phyloP scores from a whole-genome alignment of 768 basidiomycete species.

The Leccinum obscurum region DNA sequence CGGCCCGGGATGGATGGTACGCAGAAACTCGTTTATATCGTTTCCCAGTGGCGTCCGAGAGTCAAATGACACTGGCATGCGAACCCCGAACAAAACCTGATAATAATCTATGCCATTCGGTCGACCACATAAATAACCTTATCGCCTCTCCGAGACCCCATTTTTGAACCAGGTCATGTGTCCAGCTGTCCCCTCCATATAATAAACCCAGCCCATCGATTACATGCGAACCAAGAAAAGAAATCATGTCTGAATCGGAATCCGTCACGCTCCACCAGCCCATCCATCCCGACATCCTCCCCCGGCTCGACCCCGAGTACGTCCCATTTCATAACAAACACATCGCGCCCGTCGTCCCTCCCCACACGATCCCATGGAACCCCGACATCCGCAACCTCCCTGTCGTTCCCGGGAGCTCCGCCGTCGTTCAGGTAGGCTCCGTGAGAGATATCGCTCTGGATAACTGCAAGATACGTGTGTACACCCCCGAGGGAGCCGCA shows the following conservation, averaged over 20 bases:
- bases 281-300: slow-evolving; percentile 58
- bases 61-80: not conserved
- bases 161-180: slow-evolving; percentile 19
- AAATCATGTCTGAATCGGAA: slow-evolving; percentile 11
- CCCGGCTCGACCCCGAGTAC: slow-evolving; percentile 64
- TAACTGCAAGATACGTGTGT: slow-evolving; percentile 58
- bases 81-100: not conserved
- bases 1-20: not conserved
- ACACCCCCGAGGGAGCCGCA: slow-evolving; percentile 53
- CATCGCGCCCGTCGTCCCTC: slow-evolving; percentile 44
- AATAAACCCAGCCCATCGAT: not conserved
- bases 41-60: not conserved
- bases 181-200: not conserved
- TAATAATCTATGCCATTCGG: not conserved
- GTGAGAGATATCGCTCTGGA: slow-evolving; percentile 50
- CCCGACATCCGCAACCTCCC: slow-evolving; percentile 51
- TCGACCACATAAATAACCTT: not conserved
- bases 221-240: not conserved
- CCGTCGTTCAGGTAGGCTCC: slow-evolving; percentile 54
- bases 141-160: slow-evolving; percentile 1
- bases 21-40: not conserved
- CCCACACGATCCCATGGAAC: slow-evolving; percentile 62
- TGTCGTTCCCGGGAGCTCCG: slow-evolving; percentile 54
- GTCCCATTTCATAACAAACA: slow-evolving; percentile 54
- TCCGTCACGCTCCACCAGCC: slow-evolving; percentile 40